These are phyloP conservation scores for Astragalus glycyphyllos DNA, from an alignment of 306 rosid genomes.

Conservation along the genomic window DNA sequence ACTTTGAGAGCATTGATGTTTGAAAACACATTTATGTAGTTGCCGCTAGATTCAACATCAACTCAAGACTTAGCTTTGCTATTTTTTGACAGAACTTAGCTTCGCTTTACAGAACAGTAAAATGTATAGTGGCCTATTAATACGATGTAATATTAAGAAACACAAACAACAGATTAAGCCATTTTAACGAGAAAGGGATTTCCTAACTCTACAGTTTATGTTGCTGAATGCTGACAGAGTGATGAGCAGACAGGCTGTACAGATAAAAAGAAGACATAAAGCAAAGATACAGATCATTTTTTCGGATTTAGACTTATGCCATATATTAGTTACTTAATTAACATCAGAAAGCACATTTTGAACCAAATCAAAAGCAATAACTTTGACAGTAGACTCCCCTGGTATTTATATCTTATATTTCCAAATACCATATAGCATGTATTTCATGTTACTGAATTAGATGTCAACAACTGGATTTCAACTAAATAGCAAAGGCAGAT, in stretches of 20 bases:
- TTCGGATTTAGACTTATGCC: background rate
- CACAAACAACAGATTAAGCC: background rate
- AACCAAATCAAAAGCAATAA: slow-evolving; percentile 16
- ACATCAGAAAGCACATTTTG: background rate
- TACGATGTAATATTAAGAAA: background rate
- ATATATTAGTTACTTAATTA: background rate
- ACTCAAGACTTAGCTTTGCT: background rate
- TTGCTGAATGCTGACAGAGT: slow-evolving; percentile 1
- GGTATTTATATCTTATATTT: background rate
- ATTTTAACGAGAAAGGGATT: background rate
- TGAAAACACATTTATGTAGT: slow-evolving; percentile 18
- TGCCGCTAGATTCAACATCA: slow-evolving; percentile 13
- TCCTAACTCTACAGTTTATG: background rate
- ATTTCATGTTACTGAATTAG: slow-evolving; percentile 2
- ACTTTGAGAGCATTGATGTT: slow-evolving; percentile 14
- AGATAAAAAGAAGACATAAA: background rate
- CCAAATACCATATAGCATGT: background rate
- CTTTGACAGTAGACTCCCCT: background rate
- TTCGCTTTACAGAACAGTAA: background rate
- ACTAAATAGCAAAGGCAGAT: slow-evolving; percentile 1
- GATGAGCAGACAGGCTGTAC: background rate
- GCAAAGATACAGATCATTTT: background rate
- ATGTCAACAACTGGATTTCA: background rate
- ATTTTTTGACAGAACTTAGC: too few relatives aligned
- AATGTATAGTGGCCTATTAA: background rate